Conservation (phyloP, 257 asterid species). For the Phtheirospermum japonicum region DNA sequence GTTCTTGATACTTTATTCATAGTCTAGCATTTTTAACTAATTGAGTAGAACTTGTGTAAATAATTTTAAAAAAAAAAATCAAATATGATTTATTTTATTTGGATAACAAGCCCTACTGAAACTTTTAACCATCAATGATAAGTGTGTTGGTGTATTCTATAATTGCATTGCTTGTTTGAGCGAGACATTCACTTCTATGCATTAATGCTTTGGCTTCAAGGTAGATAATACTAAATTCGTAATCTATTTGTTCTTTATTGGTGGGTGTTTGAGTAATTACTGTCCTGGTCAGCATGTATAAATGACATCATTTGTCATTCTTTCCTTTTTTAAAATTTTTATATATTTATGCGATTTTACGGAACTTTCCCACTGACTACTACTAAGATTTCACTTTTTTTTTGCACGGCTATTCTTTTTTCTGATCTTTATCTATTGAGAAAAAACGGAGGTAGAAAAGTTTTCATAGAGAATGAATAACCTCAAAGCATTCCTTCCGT, state of each 20-base stretch:
- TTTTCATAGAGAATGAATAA: neutral
- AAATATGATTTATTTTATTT: too few species aligned
- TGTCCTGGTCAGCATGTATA: too few species aligned
- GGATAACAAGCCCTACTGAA: neutral
- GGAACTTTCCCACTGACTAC: too few species aligned
- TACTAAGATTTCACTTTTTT: too few species aligned
- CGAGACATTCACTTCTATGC: neutral
- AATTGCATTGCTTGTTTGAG: neutral
- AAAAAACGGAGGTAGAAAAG: neutral
- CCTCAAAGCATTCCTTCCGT: neutral
- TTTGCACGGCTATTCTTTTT: too few species aligned
- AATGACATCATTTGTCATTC: too few species aligned
- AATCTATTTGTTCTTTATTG: neutral
- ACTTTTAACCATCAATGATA: neutral
- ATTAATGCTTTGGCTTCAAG: neutral
- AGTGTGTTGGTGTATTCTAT: neutral
- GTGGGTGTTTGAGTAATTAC: conserved; percentile 16
- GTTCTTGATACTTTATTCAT: too few species aligned
- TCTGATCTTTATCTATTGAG: neutral
- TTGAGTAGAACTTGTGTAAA: too few species aligned
- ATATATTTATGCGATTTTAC: too few species aligned
- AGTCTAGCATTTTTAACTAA: too few species aligned
- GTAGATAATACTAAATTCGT: neutral
- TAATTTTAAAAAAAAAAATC: too few species aligned
- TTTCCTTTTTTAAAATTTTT: too few species aligned